Base-by-base conservation (phyloP, 768 basidiomycete species). In the Auricularia cornea region DNA sequence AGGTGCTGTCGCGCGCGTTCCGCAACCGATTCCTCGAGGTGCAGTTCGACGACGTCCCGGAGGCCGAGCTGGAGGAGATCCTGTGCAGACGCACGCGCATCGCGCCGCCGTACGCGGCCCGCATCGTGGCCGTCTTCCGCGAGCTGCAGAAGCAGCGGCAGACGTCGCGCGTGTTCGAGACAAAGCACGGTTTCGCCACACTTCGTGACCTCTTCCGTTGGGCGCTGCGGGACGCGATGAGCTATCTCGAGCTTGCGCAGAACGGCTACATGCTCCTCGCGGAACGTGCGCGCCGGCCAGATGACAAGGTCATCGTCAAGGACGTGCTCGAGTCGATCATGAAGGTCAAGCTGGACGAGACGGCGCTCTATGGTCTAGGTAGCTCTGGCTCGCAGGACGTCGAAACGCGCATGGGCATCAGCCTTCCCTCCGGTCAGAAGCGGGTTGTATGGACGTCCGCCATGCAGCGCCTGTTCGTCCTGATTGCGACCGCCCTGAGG, bases 261-360 rank as follows among this genome's bases (percentile, higher is more conserved):
- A 92, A 98, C 67, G 97, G 97, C 0, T 98, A 94, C 75, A 98
- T 99, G 95, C 80, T 99, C 12, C 79, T 99, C 14, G 97, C 93
- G 0, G 97, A 98, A 74, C 86, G 97, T 35, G 82, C 92, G 11
- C 82, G 97, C 32, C 83, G 86, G 31, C 78, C 81, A 2, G 95
- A 98, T 63, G 97, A 98, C 73, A 94, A 90, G 71, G 70, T 77
- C 3, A 86, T 88, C 20, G 96, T 98, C 64, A 96, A 95, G 75
- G 92, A 94, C 66, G 89, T 98, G 59, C 87, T 99, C 62, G 94
- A 98, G 73, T 79, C 82, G 3, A 77, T 92, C 65, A 91, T 99
- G 88, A 89, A 88, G 61, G 94, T 97, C 65, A 81, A 76, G 64
- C 86, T 98, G 67, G 86, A 95, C 70, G 89, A 89, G 66, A 71